Conservation (phyloP, 1,139 yeast species). For the Blastobotrys persicus region DNA sequence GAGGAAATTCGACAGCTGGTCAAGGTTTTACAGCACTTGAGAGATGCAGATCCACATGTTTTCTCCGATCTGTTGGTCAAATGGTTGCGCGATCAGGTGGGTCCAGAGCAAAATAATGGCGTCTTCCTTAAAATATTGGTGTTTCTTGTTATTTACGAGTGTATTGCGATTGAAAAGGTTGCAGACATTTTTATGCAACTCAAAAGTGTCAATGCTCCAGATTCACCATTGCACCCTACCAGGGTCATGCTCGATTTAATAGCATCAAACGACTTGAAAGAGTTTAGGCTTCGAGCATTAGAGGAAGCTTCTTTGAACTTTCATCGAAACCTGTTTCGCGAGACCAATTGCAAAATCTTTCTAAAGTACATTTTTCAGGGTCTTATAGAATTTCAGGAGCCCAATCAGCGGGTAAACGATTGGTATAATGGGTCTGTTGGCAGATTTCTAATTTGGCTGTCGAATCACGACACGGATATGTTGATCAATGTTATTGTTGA, state of each 20-base stretch:
- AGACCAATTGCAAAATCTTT: slow-evolving; percentile 24
- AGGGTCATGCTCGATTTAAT: slow-evolving; percentile 23
- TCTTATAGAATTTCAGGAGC: slow-evolving; percentile 19
- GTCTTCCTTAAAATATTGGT: slow-evolving; percentile 33
- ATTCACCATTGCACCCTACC: slow-evolving; percentile 18
- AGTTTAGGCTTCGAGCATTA: slow-evolving; percentile 22
- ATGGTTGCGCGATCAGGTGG: slow-evolving; percentile 31
- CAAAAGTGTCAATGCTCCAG: slow-evolving; percentile 23
- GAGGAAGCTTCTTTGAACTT: slow-evolving; percentile 29
- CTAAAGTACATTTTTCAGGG: slow-evolving; percentile 27
- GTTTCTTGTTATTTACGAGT: slow-evolving; percentile 39
- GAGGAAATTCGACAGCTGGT: slow-evolving; percentile 21
- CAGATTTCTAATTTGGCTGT: slow-evolving; percentile 22
- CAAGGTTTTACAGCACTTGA: slow-evolving; percentile 25
- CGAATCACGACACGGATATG: slow-evolving; percentile 19
- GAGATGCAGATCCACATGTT: slow-evolving; percentile 25
- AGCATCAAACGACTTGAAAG: slow-evolving; percentile 17
- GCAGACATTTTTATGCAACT: slow-evolving; percentile 36
- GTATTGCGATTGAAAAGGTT: slow-evolving; percentile 37
- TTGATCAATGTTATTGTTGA: slow-evolving; percentile 24
- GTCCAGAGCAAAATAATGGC: slow-evolving; percentile 26
- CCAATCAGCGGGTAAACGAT: slow-evolving; percentile 8
- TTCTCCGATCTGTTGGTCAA: slow-evolving; percentile 27
- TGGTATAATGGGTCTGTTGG: slow-evolving; percentile 14
- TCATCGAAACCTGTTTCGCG: slow-evolving; percentile 27